phyloP scores from a whole-genome alignment of 2,329 filamentous ascomycete genomes.

The Pezicula carpinea region DNA sequence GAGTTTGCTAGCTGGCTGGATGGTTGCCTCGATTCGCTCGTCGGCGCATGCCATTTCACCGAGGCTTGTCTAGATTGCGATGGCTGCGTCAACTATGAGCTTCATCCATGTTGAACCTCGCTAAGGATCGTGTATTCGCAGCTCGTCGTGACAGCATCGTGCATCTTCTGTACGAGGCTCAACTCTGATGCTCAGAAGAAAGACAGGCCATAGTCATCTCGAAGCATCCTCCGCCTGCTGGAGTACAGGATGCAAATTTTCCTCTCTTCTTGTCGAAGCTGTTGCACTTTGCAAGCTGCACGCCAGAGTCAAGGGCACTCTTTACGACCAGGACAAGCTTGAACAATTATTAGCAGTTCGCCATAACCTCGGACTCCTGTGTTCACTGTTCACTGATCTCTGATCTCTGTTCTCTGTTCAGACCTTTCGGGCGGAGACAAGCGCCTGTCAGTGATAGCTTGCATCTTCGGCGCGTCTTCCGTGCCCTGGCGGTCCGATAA shows the following conservation, averaged over 20 bases:
- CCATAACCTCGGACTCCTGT: too few species aligned
- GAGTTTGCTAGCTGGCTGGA: too few species aligned
- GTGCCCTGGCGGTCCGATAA: neutral
- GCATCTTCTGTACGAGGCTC: neutral
- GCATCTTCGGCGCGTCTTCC: neutral
- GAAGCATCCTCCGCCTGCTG: neutral
- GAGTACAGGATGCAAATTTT: too few species aligned
- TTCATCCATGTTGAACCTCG: neutral
- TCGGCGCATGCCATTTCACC: neutral
- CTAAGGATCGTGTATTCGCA: neutral
- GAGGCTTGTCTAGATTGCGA: neutral
- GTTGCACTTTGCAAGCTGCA: neutral
- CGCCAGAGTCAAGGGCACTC: neutral
- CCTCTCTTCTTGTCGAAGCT: neutral
- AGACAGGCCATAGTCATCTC: neutral
- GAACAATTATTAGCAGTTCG: neutral
- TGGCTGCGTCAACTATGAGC: neutral
- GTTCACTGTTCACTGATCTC: too few species aligned
- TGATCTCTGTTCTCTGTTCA: too few species aligned
- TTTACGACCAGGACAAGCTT: neutral
- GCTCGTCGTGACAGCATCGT: neutral
- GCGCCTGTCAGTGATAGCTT: neutral
- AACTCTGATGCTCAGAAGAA: neutral
- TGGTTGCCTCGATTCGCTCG: neutral
- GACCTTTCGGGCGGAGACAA: neutral